Evolutionary conservation across 805 yeast genomes (phyloP).

Genomic region (Wickerhamomyces bisporus): DNA sequence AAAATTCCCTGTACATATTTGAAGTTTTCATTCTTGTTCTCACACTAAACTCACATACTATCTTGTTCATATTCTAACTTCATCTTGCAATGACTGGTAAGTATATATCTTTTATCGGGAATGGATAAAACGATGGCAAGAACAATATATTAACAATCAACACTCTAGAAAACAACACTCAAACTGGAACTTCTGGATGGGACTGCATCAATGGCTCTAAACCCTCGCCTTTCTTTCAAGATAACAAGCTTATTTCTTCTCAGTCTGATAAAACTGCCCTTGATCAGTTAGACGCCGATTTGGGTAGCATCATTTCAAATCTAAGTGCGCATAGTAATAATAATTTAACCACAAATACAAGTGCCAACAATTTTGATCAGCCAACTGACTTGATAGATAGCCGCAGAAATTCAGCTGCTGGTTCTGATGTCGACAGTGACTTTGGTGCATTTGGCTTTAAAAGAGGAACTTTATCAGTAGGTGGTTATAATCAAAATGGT

Average conservation of each 20-base stretch:
- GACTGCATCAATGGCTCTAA: not conserved
- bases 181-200: not conserved
- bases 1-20: not conserved
- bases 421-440: slow-evolving; percentile 37
- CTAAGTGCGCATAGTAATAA: slow-evolving; percentile 23
- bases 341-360: slow-evolving; percentile 9
- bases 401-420: slow-evolving; percentile 34
- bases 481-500: slow-evolving; percentile 21
- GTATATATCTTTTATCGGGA: not conserved
- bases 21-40: not conserved
- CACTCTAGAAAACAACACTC: not conserved
- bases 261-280: slow-evolving; percentile 11
- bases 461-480: slow-evolving; percentile 42
- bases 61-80: not conserved
- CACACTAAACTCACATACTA: not conserved
- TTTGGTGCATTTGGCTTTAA: slow-evolving; percentile 40
- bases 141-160: too few relatives aligned
- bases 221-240: not conserved
- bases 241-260: slow-evolving; percentile 8
- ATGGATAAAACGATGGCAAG: too few relatives aligned
- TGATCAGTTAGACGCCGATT: slow-evolving; percentile 24
- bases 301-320: slow-evolving; percentile 26
- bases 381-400: slow-evolving; percentile 11
- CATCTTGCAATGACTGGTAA: not conserved
- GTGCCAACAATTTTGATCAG: slow-evolving; percentile 9